Conservation (phyloP, 257 asterid species). For the Rehmannia glutinosa region DNA sequence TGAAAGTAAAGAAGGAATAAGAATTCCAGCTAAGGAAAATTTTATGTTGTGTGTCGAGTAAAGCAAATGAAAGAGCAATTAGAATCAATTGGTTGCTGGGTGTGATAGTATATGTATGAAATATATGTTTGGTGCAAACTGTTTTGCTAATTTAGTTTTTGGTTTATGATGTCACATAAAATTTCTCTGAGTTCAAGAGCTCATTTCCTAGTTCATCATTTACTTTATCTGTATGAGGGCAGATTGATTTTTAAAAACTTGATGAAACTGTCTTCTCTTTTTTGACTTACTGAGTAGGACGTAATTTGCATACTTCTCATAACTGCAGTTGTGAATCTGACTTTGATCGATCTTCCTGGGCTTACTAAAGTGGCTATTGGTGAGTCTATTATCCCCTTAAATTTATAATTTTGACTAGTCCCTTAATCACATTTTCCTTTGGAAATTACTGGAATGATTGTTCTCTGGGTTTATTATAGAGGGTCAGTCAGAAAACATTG, state of each 20-base stretch:
- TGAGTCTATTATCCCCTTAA: constrained; percentile 20
- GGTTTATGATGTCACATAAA: background rate
- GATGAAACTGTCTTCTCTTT: background rate
- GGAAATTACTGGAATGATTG: constrained; percentile 4
- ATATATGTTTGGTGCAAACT: background rate
- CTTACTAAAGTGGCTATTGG: constrained; percentile 71
- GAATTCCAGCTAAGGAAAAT: background rate
- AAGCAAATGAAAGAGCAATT: background rate
- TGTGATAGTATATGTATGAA: background rate
- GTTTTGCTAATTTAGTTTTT: background rate
- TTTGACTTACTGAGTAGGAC: constrained; percentile 5
- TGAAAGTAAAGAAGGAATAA: background rate
- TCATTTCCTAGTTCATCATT: constrained; percentile 3
- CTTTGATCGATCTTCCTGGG: constrained; percentile 72
- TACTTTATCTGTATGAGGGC: background rate
- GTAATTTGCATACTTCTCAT: constrained; percentile 15
- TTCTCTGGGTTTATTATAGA: constrained; percentile 27
- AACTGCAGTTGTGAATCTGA: constrained; percentile 60
- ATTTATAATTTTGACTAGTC: background rate
- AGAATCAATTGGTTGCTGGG: background rate
- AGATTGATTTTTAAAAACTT: background rate
- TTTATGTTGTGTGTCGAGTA: background rate
- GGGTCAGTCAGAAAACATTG: constrained; percentile 60
- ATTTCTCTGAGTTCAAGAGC: background rate
- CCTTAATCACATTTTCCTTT: background rate